Evolutionary conservation across 2,329 filamentous ascomycete species (phyloP).

Genomic region (Pseudogymnoascus sp.): DNA sequence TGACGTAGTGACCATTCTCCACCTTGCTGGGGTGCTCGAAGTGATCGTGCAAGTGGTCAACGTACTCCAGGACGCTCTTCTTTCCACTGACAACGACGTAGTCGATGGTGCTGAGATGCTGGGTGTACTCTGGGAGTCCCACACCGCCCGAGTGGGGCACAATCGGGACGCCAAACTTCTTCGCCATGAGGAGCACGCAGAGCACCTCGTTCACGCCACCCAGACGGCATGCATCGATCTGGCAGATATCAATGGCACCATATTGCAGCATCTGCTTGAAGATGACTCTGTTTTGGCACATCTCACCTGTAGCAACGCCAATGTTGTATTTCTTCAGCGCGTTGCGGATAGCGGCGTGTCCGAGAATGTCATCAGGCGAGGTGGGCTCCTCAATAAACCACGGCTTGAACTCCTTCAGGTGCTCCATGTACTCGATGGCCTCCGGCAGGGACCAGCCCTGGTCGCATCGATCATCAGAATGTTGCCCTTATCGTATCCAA

Average conservation of each 20-base stretch:
- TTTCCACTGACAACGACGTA: constrained; percentile 82
- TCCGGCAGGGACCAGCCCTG: constrained; percentile 86
- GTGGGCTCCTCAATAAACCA: constrained; percentile 95
- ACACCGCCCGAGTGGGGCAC: constrained; percentile 88
- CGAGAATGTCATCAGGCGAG: constrained; percentile 77
- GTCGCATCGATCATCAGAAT: constrained; percentile 84
- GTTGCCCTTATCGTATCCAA: constrained; percentile 75
- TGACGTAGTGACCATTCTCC: constrained; percentile 80
- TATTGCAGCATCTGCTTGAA: constrained; percentile 82
- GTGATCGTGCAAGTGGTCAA: constrained; percentile 90
- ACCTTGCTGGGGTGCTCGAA: constrained; percentile 77
- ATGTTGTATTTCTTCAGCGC: constrained; percentile 67
- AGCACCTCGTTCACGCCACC: constrained; percentile 86
- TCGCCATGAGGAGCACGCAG: constrained; percentile 59
- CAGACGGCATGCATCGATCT: constrained; percentile 81
- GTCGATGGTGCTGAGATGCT: constrained; percentile 87
- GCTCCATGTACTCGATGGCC: constrained; percentile 76
- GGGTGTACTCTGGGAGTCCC: constrained; percentile 86
- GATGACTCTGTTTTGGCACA: constrained; percentile 88
- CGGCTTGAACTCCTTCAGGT: constrained; percentile 72
- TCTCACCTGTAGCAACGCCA: constrained; percentile 83
- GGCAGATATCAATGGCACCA: constrained; percentile 79
- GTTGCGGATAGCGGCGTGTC: constrained; percentile 74
- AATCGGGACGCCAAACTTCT: constrained; percentile 63
- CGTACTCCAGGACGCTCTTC: constrained; percentile 79